These are phyloP conservation scores for Pezicula rhizophila DNA, from an alignment of 2,329 filamentous ascomycete genomes.

Conservation along the genomic window DNA sequence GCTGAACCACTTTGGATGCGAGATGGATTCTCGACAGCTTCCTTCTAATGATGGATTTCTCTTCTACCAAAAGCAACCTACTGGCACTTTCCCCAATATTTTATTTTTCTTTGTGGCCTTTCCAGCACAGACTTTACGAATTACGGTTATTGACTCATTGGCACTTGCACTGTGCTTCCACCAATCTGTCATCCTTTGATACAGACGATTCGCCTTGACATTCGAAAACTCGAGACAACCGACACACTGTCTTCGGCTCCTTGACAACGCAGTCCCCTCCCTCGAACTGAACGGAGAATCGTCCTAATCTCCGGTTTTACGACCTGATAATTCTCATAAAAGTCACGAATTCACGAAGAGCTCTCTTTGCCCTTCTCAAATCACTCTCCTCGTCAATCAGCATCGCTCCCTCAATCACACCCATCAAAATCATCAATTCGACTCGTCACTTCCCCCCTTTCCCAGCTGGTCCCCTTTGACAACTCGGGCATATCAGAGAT, in stretches of 20 bases:
- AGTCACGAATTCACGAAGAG: slow-evolving; percentile 24
- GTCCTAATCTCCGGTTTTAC: slow-evolving; percentile 31
- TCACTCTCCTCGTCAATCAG: not conserved
- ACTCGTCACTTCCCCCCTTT: not conserved
- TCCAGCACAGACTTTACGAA: slow-evolving; percentile 31
- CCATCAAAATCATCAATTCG: not conserved
- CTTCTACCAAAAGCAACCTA: slow-evolving; percentile 28
- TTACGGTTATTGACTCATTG: slow-evolving; percentile 30
- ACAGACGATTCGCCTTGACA: slow-evolving; percentile 30
- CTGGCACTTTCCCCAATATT: slow-evolving; percentile 24
- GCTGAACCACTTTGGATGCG: slow-evolving; percentile 40
- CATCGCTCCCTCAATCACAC: not conserved
- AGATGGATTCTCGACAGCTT: slow-evolving; percentile 33
- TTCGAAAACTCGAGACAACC: slow-evolving; percentile 27
- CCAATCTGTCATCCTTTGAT: slow-evolving; percentile 24
- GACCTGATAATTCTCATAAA: slow-evolving; percentile 26
- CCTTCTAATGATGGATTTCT: slow-evolving; percentile 23
- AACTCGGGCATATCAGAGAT: not conserved
- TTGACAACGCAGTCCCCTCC: slow-evolving; percentile 27
- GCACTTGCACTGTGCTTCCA: slow-evolving; percentile 22
- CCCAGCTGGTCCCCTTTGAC: not conserved
- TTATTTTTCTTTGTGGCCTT: slow-evolving; percentile 19
- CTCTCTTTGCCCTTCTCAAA: slow-evolving; percentile 12
- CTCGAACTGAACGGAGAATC: slow-evolving; percentile 30
- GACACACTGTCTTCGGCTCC: slow-evolving; percentile 28